phyloP scores from a whole-genome alignment of 1,284 basidiomycete species.

The Rhodotorula sp. region DNA sequence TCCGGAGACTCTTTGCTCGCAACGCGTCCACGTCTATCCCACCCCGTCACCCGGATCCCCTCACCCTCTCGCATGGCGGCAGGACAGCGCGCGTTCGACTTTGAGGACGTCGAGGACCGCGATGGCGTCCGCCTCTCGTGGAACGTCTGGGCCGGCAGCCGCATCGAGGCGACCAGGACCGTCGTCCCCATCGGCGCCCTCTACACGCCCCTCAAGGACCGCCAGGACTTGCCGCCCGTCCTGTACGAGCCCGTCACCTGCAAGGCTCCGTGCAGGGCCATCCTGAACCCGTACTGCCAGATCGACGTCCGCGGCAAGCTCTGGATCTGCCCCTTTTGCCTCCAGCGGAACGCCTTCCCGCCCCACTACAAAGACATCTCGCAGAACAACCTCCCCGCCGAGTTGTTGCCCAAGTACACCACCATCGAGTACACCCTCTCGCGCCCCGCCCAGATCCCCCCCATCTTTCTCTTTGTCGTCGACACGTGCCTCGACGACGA shows the following conservation, averaged over 20 bases:
- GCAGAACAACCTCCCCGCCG: constrained; percentile 92
- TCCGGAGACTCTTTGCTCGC: no score
- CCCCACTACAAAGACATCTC: constrained; percentile 99
- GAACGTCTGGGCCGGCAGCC: constrained; percentile 98
- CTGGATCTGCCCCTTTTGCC: constrained; percentile 99
- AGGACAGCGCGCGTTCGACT: constrained; percentile 35
- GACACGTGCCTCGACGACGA: constrained; percentile 83
- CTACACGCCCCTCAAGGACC: constrained; percentile 94
- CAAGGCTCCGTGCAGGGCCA: constrained; percentile 94
- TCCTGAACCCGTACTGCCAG: constrained; percentile 83
- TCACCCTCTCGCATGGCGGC: constrained; percentile 1
- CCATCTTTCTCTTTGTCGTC: constrained; percentile 94
- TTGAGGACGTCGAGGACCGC: constrained; percentile 45
- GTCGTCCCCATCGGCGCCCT: constrained; percentile 97
- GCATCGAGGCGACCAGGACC: constrained; percentile 95
- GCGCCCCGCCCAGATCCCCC: constrained; percentile 85
- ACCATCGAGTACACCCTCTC: constrained; percentile 98
- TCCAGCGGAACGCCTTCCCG: constrained; percentile 94
- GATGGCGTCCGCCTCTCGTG: constrained; percentile 62
- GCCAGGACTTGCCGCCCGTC: constrained; percentile 93
- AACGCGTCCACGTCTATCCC: neutral
- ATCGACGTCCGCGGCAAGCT: constrained; percentile 98
- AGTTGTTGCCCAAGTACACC: constrained; percentile 95
- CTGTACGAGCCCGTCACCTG: constrained; percentile 98
- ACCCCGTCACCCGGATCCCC: neutral